Base-by-base conservation (phyloP, 176 grass and related monocot genomes). In the Panicum miliaceum region DNA sequence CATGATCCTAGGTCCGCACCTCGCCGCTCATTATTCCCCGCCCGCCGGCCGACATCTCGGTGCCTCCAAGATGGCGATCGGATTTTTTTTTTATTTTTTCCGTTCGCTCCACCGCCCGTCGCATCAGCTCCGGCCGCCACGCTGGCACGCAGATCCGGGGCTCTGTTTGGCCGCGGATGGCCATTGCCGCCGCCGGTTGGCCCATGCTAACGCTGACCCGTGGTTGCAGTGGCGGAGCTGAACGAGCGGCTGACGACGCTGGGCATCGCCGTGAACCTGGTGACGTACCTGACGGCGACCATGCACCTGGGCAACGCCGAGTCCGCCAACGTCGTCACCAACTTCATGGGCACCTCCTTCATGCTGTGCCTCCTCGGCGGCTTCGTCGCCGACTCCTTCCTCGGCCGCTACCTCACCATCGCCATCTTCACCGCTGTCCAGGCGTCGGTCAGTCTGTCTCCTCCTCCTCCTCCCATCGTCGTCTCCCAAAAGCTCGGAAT, bases 321-420 rank as follows among this genome's bases (percentile, higher is more conserved):
- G 82, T 80, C 93, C 3, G 93, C 96, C 65, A 99, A 99, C 85
- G 52, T 79, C 3, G 93, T 99, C 47, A 99, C 96, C 14, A 99
- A 99, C 91, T 99, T 99, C 96, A 82, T 99, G 89, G 96, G 96
- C 50, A 94, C 93, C 53, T 99, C 93, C 60, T 99, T 99, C 93
- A 99, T 99, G 89, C 88, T 99, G 85, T 94, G 89, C 90, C 91
- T 99, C 77, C 88, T 99, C 79, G 93, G 96, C 70, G 96, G 96
- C 43, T 95, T 95, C 71, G 69, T 98, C 88, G 93, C 87, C 38
- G 96, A 98, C 92, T 89, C 88, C 76, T 96, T 89, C 81, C 79
- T 98, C 68, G 96, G 96, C 9, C 89, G 93, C 0, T 98, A 96
- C 91, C 85, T 92, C 43, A 98, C 96, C 87, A 96, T 98, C 81